These are phyloP conservation scores for Huntiella decipiens DNA, from an alignment of 2,329 filamentous ascomycete species.

Conservation along the genomic window DNA sequence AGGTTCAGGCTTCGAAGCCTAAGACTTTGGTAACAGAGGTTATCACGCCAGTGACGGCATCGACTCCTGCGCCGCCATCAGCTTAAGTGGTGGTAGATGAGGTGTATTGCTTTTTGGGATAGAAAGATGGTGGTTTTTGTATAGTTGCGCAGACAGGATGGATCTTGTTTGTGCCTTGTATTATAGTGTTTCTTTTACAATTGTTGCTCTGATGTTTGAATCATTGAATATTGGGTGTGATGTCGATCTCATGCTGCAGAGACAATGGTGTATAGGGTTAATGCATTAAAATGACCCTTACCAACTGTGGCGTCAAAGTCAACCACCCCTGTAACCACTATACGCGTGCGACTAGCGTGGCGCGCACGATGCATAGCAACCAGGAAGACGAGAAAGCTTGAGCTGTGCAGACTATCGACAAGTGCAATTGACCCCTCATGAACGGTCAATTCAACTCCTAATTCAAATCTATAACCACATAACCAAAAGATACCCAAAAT, in stretches of 20 bases:
- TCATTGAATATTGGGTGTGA: too few species aligned
- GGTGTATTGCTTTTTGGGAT: neutral
- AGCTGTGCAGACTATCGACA: neutral
- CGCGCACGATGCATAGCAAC: neutral
- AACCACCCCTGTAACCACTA: constrained; percentile 9
- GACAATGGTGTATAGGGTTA: neutral
- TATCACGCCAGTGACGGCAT: too few species aligned
- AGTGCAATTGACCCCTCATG: neutral
- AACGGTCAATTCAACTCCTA: neutral
- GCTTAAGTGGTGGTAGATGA: too few species aligned
- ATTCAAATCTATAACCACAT: neutral
- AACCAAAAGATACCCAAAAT: constrained; percentile 21
- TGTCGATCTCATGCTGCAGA: too few species aligned
- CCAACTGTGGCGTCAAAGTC: constrained; percentile 3
- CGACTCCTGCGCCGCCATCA: too few species aligned
- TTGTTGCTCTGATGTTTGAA: too few species aligned
- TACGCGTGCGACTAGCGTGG: constrained; percentile 9
- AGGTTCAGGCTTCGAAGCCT: too few species aligned
- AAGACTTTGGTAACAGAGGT: too few species aligned
- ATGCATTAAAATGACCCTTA: neutral
- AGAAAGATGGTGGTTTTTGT: neutral
- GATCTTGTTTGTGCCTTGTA: neutral
- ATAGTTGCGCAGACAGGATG: neutral
- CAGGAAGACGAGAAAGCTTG: neutral
- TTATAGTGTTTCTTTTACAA: neutral